These are phyloP conservation scores for Acorus calamus DNA, from an alignment of 106 monocot genomes.

Conservation along the genomic window DNA sequence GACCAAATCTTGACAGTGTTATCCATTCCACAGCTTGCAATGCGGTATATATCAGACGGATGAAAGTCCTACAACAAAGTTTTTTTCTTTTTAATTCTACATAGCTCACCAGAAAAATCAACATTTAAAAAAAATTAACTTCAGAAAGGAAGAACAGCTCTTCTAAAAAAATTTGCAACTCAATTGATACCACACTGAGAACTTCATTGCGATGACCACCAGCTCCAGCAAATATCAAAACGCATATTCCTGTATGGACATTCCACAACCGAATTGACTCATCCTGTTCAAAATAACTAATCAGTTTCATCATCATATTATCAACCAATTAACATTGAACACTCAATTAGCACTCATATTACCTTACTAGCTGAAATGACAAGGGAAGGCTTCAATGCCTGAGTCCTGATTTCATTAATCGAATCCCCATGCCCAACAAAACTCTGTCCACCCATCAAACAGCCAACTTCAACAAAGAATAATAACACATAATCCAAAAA, in stretches of 20 bases:
- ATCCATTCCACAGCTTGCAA: slow-evolving; percentile 99
- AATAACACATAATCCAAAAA: not conserved
- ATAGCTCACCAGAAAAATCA: not conserved
- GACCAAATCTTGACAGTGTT: slow-evolving; percentile 99
- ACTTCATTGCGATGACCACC: slow-evolving; percentile 99
- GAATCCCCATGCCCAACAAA: slow-evolving; percentile 97
- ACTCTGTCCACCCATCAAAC: slow-evolving; percentile 27
- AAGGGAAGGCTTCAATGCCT: slow-evolving; percentile 87
- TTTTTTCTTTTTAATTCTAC: not conserved
- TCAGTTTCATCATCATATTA: not conserved
- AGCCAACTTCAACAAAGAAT: not conserved
- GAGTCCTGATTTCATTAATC: slow-evolving; percentile 91
- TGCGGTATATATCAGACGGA: slow-evolving; percentile 91
- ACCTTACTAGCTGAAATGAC: slow-evolving; percentile 96
- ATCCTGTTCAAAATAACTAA: slow-evolving; percentile 37
- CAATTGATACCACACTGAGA: slow-evolving; percentile 73
- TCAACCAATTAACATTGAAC: not conserved
- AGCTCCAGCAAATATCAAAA: slow-evolving; percentile 94
- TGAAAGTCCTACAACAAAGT: slow-evolving; percentile 77
- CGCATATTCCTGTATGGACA: slow-evolving; percentile 94
- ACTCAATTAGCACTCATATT: not conserved
- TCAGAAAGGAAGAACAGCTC: not conserved
- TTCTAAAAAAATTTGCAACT: not conserved
- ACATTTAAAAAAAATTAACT: not conserved
- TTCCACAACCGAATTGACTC: slow-evolving; percentile 97